Evolutionary conservation across 176 grass and related monocot species (phyloP).

Genomic region (Ampelocalamus luodianensis): DNA sequence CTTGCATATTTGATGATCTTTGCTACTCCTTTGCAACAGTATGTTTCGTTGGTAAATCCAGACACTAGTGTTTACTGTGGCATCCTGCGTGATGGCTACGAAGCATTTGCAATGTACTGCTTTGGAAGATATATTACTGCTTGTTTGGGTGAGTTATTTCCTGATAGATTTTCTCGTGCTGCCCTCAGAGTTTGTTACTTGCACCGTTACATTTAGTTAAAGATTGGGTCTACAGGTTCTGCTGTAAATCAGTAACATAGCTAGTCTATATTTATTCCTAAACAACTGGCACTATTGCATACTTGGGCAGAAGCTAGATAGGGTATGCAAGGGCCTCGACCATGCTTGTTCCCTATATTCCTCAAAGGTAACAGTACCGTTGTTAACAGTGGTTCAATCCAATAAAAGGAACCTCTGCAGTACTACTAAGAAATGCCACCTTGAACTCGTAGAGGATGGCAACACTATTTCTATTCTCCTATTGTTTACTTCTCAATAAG

Average conservation of each 20-base stretch:
- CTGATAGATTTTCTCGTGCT: not conserved
- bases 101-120: slow-evolving; percentile 94
- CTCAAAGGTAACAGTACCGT: not conserved
- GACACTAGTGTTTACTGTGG: slow-evolving; percentile 76
- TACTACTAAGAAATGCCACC: not conserved
- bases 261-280: not conserved
- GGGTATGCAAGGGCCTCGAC: not conserved
- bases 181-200: not conserved
- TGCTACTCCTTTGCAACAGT: slow-evolving; percentile 49
- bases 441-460: not conserved
- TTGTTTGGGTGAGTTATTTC: slow-evolving; percentile 69
- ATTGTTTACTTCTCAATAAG: not conserved
- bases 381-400: not conserved
- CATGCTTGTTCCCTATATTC: not conserved
- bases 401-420: not conserved
- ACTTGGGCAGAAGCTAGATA: not conserved
- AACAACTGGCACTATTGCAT: not conserved
- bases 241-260: slow-evolving; percentile 2
- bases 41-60: slow-evolving; percentile 77
- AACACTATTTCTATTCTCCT: not conserved
- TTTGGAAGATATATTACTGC: slow-evolving; percentile 88
- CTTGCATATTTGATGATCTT: slow-evolving; percentile 6
- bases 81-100: slow-evolving; percentile 78
- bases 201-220: not conserved
- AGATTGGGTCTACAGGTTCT: not conserved